Conservation (phyloP, 768 basidiomycete species). For the Lactarius tabidus region DNA sequence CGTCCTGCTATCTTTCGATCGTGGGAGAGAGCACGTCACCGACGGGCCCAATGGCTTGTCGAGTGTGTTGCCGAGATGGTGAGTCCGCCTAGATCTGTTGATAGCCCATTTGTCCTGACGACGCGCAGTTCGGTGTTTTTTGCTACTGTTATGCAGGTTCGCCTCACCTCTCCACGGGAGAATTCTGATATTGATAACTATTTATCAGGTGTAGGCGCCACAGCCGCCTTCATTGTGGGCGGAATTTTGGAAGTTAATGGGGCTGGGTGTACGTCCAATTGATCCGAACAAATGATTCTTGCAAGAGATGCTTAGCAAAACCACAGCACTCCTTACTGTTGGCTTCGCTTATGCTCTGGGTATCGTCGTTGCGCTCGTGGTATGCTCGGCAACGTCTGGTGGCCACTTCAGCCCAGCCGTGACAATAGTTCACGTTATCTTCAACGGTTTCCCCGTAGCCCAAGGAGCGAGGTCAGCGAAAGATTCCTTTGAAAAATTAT, state of each 20-base stretch:
- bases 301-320: neutral
- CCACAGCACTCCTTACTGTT: slow-evolving; percentile 34
- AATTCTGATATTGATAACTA: neutral
- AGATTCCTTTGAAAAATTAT: neutral
- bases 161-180: neutral
- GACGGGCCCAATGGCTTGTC: slow-evolving; percentile 46
- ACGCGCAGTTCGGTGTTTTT: slow-evolving; percentile 20
- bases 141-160: slow-evolving; percentile 23
- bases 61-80: slow-evolving; percentile 64
- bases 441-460: slow-evolving; percentile 49
- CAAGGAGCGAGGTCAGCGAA: slow-evolving; percentile 48
- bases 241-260: slow-evolving; percentile 26
- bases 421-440: slow-evolving; percentile 48
- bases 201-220: slow-evolving; percentile 34
- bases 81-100: slow-evolving; percentile 19
- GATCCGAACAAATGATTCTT: neutral
- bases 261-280: slow-evolving; percentile 32
- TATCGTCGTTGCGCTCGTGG: slow-evolving; percentile 36
- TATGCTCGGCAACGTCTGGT: slow-evolving; percentile 35
- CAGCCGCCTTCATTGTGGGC: slow-evolving; percentile 32
- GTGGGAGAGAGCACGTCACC: slow-evolving; percentile 46
- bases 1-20: slow-evolving; percentile 38
- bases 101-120: neutral
- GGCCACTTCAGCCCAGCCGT: slow-evolving; percentile 53
- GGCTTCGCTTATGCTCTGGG: slow-evolving; percentile 39